Evolutionary conservation across 352 stramenopile species (phyloP).

Genomic region (Pythium oligandrum): DNA sequence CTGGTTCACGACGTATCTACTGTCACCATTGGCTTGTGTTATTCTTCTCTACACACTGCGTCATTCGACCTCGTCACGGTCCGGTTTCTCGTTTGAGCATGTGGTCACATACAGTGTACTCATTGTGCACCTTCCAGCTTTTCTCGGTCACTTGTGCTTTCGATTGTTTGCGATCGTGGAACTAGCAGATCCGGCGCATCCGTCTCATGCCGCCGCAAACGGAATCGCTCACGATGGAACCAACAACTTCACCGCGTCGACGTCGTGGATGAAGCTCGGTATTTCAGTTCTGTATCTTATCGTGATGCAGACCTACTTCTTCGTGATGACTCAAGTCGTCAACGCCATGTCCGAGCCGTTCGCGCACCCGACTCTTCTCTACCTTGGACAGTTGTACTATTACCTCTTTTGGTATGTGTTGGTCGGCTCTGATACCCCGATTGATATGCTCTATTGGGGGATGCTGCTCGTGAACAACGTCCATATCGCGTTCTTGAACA

Average conservation of each 20-base stretch:
- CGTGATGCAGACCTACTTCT: slow-evolving; percentile 84
- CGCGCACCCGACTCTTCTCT: slow-evolving; percentile 76
- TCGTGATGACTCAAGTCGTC: slow-evolving; percentile 74
- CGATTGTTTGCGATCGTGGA: slow-evolving; percentile 66
- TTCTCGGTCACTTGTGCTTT: slow-evolving; percentile 78
- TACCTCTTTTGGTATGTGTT: slow-evolving; percentile 88
- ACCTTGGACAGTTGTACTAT: slow-evolving; percentile 82
- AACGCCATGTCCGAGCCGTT: slow-evolving; percentile 82
- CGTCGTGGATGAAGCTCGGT: slow-evolving; percentile 70
- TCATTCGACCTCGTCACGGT: slow-evolving; percentile 17
- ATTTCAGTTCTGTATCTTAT: slow-evolving; percentile 74
- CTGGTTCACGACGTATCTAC: slow-evolving; percentile 63
- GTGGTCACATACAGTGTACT: slow-evolving; percentile 68
- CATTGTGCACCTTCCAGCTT: slow-evolving; percentile 75
- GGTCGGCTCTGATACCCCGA: slow-evolving; percentile 72
- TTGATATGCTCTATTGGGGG: slow-evolving; percentile 76
- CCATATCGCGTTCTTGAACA: slow-evolving; percentile 85
- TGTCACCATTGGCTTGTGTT: slow-evolving; percentile 57
- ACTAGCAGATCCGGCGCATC: slow-evolving; percentile 16
- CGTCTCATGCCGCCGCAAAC: slow-evolving; percentile 8
- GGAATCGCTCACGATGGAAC: slow-evolving; percentile 5
- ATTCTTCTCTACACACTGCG: slow-evolving; percentile 49
- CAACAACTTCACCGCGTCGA: slow-evolving; percentile 20
- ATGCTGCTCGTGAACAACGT: slow-evolving; percentile 84
- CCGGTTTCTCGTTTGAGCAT: slow-evolving; percentile 49